phyloP scores from a whole-genome alignment of 192 early-diverging fungal genomes.

The Podila verticillata region DNA sequence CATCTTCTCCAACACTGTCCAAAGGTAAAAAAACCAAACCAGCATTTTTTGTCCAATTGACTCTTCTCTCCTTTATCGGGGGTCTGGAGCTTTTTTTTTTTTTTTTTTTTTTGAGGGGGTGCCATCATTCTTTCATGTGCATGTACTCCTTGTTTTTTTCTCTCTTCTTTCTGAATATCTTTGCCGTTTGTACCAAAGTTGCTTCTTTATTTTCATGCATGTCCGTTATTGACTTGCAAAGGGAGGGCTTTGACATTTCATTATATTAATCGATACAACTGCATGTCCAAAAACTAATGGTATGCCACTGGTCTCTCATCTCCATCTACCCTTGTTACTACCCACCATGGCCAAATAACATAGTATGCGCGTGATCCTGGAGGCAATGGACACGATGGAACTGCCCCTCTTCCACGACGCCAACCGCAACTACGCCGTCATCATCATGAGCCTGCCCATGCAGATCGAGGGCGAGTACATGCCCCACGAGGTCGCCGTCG shows the following conservation, averaged over 20 bases:
- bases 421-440: slow-evolving; percentile 74
- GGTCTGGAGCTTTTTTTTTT: neutral
- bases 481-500: slow-evolving; percentile 79
- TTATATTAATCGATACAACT: too few species aligned
- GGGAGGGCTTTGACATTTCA: too few species aligned
- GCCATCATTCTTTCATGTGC: too few species aligned
- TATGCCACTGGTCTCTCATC: neutral
- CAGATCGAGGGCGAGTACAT: slow-evolving; percentile 93
- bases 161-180: neutral
- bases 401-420: slow-evolving; percentile 73
- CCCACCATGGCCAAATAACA: neutral
- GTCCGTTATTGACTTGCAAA: too few species aligned
- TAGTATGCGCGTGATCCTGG: slow-evolving; percentile 92
- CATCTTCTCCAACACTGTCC: slow-evolving; percentile 94
- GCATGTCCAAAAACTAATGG: neutral
- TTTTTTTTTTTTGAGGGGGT: neutral
- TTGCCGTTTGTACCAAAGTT: too few species aligned
- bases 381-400: slow-evolving; percentile 91
- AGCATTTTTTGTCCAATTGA: neutral
- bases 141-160: neutral
- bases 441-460: slow-evolving; percentile 82
- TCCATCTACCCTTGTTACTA: neutral
- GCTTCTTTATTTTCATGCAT: too few species aligned
- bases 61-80: neutral
- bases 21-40: slow-evolving; percentile 56